Percentiles rank a stretch among this genome's conserved stretches.
Conservation (phyloP, 345 rosid species). For the Syzygium jambos region DNA sequence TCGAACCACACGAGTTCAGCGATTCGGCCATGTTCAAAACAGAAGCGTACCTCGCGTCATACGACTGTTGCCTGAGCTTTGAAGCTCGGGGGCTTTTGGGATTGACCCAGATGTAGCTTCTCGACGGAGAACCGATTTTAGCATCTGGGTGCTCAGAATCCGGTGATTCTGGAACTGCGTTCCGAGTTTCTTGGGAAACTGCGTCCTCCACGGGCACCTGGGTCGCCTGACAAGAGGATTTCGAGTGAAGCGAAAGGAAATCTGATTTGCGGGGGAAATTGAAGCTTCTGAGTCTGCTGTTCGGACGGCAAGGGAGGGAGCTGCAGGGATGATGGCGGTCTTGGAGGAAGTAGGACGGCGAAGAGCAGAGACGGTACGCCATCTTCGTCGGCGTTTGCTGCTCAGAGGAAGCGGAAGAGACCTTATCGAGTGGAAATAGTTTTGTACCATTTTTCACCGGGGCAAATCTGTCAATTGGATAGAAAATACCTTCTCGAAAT, state of each 20-base stretch:
- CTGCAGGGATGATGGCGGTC: background rate
- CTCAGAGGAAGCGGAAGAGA: background rate
- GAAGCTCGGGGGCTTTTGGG: slow-evolving; percentile 79
- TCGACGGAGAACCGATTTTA: slow-evolving; percentile 16
- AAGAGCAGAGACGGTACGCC: background rate
- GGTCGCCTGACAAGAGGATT: background rate
- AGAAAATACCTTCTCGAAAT: background rate
- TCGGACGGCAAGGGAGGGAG: background rate
- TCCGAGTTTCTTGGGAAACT: slow-evolving; percentile 14
- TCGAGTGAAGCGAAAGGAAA: background rate
- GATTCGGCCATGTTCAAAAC: slow-evolving; percentile 55
- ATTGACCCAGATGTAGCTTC: slow-evolving; percentile 69
- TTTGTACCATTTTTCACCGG: background rate
- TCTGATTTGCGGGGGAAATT: background rate
- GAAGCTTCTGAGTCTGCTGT: background rate
- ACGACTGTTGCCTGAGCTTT: slow-evolving; percentile 43
- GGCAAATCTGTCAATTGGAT: background rate
- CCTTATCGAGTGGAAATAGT: background rate
- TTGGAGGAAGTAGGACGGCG: background rate
- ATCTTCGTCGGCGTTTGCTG: background rate
- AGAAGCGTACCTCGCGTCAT: slow-evolving; percentile 72
- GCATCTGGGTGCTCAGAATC: slow-evolving; percentile 11
- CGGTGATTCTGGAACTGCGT: slow-evolving; percentile 1
- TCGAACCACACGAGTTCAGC: slow-evolving; percentile 36
- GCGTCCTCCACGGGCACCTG: slow-evolving; percentile 46